Evolutionary conservation across 352 stramenopile genomes (phyloP).

Genomic region (Phytophthora hybrid): DNA sequence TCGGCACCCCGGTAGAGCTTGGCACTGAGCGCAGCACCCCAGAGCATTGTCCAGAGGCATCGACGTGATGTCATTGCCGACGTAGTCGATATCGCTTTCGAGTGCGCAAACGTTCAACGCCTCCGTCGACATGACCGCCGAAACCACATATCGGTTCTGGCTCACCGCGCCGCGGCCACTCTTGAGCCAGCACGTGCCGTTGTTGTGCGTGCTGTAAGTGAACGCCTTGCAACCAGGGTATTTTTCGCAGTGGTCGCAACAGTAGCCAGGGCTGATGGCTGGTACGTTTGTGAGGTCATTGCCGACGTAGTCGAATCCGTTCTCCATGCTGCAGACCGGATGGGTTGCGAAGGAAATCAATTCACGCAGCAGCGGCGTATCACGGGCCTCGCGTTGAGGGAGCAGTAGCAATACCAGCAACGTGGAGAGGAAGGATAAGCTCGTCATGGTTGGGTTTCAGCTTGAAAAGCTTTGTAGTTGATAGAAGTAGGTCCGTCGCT

Average conservation of each 20-base stretch:
- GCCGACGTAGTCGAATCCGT: conserved; percentile 7
- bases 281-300: conserved; percentile 7
- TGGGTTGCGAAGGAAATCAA: neutral
- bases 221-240: conserved; percentile 37
- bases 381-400: neutral
- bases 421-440: conserved; percentile 3
- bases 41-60: conserved; percentile 2
- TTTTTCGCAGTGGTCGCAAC: conserved; percentile 8
- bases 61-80: conserved; percentile 21
- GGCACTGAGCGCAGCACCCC: conserved; percentile 10
- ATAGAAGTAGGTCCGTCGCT: neutral
- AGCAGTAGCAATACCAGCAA: neutral
- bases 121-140: conserved; percentile 11
- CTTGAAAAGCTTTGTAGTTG: neutral
- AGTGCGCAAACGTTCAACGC: conserved; percentile 14
- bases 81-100: conserved; percentile 21
- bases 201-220: conserved; percentile 48
- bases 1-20: conserved; percentile 7
- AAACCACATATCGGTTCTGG: conserved; percentile 9
- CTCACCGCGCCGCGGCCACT: conserved; percentile 33
- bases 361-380: neutral
- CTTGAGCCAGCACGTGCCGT: conserved; percentile 72
- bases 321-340: conserved; percentile 9
- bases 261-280: conserved; percentile 6
- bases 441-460: conserved; percentile 2